Evolutionary conservation across 495 filamentous ascomycete species (phyloP).

Genomic region (Penicillium ochrochloron): DNA sequence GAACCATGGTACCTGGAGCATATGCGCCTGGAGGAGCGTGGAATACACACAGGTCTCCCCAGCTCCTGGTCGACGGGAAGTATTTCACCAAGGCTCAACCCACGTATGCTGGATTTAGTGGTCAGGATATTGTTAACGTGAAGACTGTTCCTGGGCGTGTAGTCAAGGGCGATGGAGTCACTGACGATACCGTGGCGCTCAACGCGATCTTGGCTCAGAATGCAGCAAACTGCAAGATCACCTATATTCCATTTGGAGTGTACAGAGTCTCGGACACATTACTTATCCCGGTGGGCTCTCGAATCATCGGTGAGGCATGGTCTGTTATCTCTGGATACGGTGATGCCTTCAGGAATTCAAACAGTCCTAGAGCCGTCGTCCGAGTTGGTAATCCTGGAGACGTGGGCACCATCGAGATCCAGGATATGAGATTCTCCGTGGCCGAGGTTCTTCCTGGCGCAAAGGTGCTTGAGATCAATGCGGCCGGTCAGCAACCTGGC

Average conservation of each 20-base stretch:
- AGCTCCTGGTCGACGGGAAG: constrained; percentile 30
- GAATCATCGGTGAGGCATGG: constrained; percentile 61
- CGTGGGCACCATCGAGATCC: constrained; percentile 60
- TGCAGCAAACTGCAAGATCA: constrained; percentile 52
- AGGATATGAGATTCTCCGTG: constrained; percentile 60
- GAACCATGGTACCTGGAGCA: constrained; percentile 36
- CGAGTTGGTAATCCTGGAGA: constrained; percentile 60
- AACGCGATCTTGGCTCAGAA: constrained; percentile 56
- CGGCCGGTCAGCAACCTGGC: constrained; percentile 53
- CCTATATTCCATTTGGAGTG: constrained; percentile 64
- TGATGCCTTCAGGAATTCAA: constrained; percentile 53
- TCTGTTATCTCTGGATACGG: constrained; percentile 56
- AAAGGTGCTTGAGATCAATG: constrained; percentile 55
- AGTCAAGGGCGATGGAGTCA: constrained; percentile 47
- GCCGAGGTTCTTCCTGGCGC: constrained; percentile 55
- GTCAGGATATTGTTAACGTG: constrained; percentile 53
- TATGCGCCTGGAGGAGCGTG: constrained; percentile 35
- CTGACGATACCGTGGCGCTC: constrained; percentile 52
- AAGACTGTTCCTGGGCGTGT: constrained; percentile 44
- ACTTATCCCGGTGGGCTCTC: constrained; percentile 55
- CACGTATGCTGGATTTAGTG: constrained; percentile 55
- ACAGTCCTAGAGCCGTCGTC: constrained; percentile 60
- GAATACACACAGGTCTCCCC: constrained; percentile 26
- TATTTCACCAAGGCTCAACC: constrained; percentile 43
- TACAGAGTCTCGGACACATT: constrained; percentile 65